phyloP scores from a whole-genome alignment of 257 asterid genomes.

The Penstemon davidsonii region DNA sequence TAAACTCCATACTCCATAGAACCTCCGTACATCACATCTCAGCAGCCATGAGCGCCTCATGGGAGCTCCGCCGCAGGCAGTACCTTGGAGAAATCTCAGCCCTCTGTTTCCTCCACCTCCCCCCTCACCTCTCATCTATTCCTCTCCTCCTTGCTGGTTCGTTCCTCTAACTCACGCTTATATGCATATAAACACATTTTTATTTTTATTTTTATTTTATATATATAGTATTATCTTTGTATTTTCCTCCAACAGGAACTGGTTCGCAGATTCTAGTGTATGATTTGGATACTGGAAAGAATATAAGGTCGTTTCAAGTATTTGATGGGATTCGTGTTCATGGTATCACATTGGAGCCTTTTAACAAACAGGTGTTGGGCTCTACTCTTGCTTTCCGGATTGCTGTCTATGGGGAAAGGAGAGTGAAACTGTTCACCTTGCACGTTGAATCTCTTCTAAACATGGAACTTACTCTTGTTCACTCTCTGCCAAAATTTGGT shows the following conservation, averaged over 20 bases:
- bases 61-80: slow-evolving; percentile 54
- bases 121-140: slow-evolving; percentile 48
- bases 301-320: slow-evolving; percentile 59
- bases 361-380: slow-evolving; percentile 28
- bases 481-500: slow-evolving; percentile 58
- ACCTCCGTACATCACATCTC: neutral
- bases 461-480: slow-evolving; percentile 44
- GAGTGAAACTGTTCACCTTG: slow-evolving; percentile 71
- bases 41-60: slow-evolving; percentile 34
- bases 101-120: slow-evolving; percentile 77
- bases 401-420: slow-evolving; percentile 83
- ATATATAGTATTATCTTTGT: neutral
- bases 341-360: slow-evolving; percentile 58
- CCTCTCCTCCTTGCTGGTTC: slow-evolving; percentile 87
- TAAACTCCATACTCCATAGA: no score
- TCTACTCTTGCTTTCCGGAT: slow-evolving; percentile 37
- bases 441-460: slow-evolving; percentile 31
- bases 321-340: slow-evolving; percentile 93
- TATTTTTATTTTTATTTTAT: neutral
- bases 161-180: neutral
- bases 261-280: slow-evolving; percentile 82
- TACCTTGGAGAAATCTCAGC: slow-evolving; percentile 95
- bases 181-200: neutral
- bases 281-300: slow-evolving; percentile 47
- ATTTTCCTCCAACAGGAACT: slow-evolving; percentile 52